These are phyloP conservation scores for Cladobotryum mycophilum DNA, from an alignment of 2,329 filamentous ascomycete genomes.

Conservation along the genomic window DNA sequence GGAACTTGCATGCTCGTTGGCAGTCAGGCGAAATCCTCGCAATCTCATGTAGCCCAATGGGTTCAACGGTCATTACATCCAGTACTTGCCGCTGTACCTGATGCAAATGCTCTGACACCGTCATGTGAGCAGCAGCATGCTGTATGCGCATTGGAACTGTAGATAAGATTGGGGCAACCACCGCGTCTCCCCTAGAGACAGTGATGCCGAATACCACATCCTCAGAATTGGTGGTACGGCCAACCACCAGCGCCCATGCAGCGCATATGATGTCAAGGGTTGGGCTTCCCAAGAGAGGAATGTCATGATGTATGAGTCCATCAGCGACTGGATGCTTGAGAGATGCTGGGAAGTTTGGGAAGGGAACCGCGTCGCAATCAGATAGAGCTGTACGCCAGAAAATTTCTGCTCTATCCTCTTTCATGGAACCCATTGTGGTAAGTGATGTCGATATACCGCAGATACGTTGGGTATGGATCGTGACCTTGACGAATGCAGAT, in stretches of 20 bases:
- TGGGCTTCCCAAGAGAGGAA: neutral
- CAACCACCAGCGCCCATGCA: constrained; percentile 9
- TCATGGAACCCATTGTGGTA: too few relatives aligned
- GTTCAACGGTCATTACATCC: constrained; percentile 12
- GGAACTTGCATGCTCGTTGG: constrained; percentile 10
- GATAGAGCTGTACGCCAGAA: neutral
- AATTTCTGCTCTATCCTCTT: too few relatives aligned
- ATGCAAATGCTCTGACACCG: constrained; percentile 24
- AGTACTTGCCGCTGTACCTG: constrained; percentile 15
- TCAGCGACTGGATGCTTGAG: too few relatives aligned
- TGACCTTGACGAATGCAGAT: too few relatives aligned
- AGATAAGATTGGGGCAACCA: constrained; percentile 22
- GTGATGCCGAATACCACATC: constrained; percentile 27
- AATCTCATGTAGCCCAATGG: constrained; percentile 14
- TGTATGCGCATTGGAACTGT: constrained; percentile 21
- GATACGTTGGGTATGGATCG: too few relatives aligned
- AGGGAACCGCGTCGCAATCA: neutral
- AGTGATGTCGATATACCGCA: too few relatives aligned
- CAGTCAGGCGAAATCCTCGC: constrained; percentile 6
- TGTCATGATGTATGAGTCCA: neutral
- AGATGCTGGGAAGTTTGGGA: neutral
- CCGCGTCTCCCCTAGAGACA: constrained; percentile 19
- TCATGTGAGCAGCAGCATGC: neutral
- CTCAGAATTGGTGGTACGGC: constrained; percentile 3
- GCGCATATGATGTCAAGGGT: neutral